Evolutionary conservation across 306 rosid genomes (phyloP).

Genomic region (Prunus campanulata): DNA sequence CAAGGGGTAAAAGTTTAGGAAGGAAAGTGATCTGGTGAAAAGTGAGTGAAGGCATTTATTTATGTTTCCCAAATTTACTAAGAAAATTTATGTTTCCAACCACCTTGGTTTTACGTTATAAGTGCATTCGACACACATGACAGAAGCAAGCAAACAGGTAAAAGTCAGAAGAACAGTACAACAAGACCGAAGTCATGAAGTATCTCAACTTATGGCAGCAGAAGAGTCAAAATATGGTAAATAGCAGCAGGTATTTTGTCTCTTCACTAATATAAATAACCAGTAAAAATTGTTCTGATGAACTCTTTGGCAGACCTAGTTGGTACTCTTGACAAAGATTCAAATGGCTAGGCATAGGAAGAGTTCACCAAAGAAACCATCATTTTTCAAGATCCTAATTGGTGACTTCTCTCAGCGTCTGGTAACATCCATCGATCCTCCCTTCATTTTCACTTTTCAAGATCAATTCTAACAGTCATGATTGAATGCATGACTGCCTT

Average conservation of each 20-base stretch:
- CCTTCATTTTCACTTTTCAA: not conserved
- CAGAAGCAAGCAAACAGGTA: not conserved
- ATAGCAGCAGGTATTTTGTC: not conserved
- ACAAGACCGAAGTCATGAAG: too few species aligned
- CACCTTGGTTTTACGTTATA: too few species aligned
- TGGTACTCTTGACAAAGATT: not conserved
- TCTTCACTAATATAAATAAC: not conserved
- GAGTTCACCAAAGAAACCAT: not conserved
- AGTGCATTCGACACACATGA: not conserved
- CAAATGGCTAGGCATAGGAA: not conserved
- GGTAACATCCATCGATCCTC: not conserved
- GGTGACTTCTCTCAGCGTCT: constrained; percentile 14
- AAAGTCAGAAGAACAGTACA: too few species aligned
- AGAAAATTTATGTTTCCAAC: too few species aligned
- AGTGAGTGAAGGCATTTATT: too few species aligned
- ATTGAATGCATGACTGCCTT: too few species aligned
- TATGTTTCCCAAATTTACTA: too few species aligned
- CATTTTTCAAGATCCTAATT: constrained; percentile 1
- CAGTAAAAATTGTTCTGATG: not conserved
- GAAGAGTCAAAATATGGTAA: not conserved
- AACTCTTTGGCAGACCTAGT: not conserved
- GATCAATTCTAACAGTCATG: too few species aligned
- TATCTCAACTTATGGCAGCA: too few species aligned
- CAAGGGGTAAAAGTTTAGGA: too few species aligned
- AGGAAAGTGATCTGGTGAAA: too few species aligned